Percentiles rank a stretch among this genome's conserved stretches.
Evolutionary conservation across 1,284 basidiomycete species (phyloP).

Genomic region (Vanrija pseudolonga): DNA sequence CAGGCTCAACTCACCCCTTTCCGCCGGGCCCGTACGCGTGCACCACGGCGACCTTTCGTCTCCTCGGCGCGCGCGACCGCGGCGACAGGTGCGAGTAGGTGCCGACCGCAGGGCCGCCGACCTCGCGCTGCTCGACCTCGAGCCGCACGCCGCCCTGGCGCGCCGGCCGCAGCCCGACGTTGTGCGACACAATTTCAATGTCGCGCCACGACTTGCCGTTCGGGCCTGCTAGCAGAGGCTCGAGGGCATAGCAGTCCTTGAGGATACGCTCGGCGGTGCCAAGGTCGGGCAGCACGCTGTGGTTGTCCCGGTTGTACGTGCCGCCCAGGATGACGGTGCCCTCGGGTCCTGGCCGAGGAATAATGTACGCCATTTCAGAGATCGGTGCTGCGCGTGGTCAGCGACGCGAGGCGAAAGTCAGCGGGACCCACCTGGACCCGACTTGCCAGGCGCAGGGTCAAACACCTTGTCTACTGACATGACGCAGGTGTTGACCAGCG

Average conservation of each 20-base stretch:
- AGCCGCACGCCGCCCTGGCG: conserved; percentile 64
- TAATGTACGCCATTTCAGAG: conserved; percentile 36
- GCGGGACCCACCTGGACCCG: no score
- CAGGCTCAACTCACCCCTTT: conserved; percentile 20
- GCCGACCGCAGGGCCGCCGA: conserved; percentile 41
- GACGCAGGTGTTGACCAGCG: conserved; percentile 27
- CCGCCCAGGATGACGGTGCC: conserved; percentile 38
- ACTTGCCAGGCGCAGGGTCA: no score
- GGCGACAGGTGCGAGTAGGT: conserved; percentile 31
- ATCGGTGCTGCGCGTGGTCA: background rate
- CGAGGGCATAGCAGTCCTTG: conserved; percentile 37
- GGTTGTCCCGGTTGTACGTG: conserved; percentile 35
- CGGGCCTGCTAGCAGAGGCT: conserved; percentile 39
- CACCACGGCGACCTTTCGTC: conserved; percentile 52
- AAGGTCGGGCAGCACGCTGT: conserved; percentile 29
- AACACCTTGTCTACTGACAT: conserved; percentile 3
- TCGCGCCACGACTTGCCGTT: conserved; percentile 33
- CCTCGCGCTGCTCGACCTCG: conserved; percentile 56
- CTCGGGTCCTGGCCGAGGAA: conserved; percentile 45
- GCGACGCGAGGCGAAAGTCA: no score
- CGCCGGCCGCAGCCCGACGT: conserved; percentile 66
- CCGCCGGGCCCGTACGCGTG: conserved; percentile 65
- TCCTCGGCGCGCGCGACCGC: conserved; percentile 49
- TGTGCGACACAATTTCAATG: conserved; percentile 56
- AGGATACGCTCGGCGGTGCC: conserved; percentile 37